phyloP scores from a whole-genome alignment of 2,329 filamentous ascomycete species.

The Hymenoscyphus scutula region DNA sequence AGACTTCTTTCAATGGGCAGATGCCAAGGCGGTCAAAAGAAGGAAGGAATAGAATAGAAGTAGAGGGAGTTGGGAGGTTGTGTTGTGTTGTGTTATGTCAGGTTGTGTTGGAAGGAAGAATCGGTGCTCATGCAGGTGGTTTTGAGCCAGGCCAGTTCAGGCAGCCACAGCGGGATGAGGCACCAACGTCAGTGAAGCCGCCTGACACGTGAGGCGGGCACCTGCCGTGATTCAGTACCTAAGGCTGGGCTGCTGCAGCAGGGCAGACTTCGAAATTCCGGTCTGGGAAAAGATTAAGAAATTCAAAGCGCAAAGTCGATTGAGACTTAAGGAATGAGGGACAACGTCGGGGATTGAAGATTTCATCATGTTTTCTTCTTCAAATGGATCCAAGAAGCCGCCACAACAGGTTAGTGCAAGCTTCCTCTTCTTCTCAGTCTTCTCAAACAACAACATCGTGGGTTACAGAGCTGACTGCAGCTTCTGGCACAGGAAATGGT shows the following conservation, averaged over 20 bases:
- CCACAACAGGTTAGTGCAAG: conserved; percentile 63
- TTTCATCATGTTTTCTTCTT: conserved; percentile 60
- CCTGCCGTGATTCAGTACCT: background rate
- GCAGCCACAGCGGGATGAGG: background rate
- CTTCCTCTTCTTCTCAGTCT: conserved; percentile 16
- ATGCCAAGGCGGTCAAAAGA: background rate
- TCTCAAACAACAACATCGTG: conserved; percentile 9
- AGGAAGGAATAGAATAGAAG: conserved; percentile 2
- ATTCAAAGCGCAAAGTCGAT: background rate
- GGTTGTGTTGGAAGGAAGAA: too few species aligned
- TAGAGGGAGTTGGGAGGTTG: background rate
- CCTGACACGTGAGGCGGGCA: background rate
- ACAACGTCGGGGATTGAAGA: conserved; percentile 14
- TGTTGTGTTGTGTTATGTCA: too few species aligned
- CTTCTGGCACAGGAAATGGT: conserved; percentile 83
- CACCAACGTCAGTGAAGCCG: background rate
- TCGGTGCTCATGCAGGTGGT: background rate
- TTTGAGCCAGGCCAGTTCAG: background rate
- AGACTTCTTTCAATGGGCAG: background rate
- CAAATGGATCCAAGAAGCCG: conserved; percentile 65
- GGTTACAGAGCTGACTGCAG: conserved; percentile 21
- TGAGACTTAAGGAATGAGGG: background rate
- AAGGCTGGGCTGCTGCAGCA: too few species aligned
- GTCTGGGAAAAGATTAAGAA: background rate
- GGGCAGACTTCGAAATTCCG: background rate